phyloP scores from a whole-genome alignment of 176 grass and related monocot species.

The Oryza glaberrima region DNA sequence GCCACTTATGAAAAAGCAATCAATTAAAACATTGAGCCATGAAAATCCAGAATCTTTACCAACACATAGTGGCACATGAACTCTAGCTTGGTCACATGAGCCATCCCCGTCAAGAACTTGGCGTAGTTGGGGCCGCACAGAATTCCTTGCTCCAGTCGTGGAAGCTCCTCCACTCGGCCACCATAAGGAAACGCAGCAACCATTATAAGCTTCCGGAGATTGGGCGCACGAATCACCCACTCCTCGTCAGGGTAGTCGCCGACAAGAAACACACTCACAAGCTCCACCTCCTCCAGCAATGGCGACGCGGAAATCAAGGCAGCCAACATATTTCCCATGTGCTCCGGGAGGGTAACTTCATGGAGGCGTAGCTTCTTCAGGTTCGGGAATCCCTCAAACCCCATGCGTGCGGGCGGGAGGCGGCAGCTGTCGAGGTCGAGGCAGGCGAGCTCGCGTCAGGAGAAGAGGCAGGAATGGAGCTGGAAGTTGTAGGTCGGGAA shows the following conservation, averaged over 20 bases:
- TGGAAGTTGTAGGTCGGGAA: neutral
- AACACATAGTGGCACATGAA: too few species aligned
- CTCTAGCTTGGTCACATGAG: too few species aligned
- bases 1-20: too few species aligned
- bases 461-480: slow-evolving; percentile 21
- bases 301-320: neutral
- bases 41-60: too few species aligned
- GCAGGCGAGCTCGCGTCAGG: slow-evolving; percentile 3
- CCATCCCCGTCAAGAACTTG: too few species aligned
- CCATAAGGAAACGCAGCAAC: too few species aligned
- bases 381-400: too few species aligned
- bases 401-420: neutral
- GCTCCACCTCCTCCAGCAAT: neutral
- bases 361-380: too few species aligned
- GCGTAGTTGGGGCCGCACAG: too few species aligned
- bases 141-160: too few species aligned
- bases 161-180: too few species aligned
- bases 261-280: neutral
- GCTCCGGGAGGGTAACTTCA: neutral
- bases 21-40: too few species aligned
- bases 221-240: neutral
- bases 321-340: neutral
- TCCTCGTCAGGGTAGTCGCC: neutral
- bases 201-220: neutral
- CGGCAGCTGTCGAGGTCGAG: neutral